Percentiles rank a stretch among this genome's conserved stretches.
Conservation (phyloP, 164 flowering plant species). For the Cinnamomum micranthum region DNA sequence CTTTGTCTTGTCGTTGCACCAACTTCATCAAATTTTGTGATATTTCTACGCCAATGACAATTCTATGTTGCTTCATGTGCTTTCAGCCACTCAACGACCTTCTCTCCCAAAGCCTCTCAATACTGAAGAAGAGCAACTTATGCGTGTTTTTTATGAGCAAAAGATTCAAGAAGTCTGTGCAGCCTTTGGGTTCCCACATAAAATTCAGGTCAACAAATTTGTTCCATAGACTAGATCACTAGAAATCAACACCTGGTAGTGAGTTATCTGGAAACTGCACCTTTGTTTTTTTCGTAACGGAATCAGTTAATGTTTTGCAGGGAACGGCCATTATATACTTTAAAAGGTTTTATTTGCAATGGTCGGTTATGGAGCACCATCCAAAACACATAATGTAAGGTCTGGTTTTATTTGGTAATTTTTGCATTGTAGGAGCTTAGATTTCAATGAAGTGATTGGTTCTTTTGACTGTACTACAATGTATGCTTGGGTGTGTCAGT, state of each 20-base stretch:
- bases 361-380: slow-evolving; percentile 99
- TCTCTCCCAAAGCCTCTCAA: slow-evolving; percentile 79
- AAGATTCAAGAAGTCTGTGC: slow-evolving; percentile 94
- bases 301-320: slow-evolving; percentile 39
- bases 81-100: slow-evolving; percentile 46
- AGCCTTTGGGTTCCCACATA: slow-evolving; percentile 88
- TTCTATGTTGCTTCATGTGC: background rate
- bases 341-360: slow-evolving; percentile 90
- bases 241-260: background rate
- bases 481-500: background rate
- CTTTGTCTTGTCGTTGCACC: background rate
- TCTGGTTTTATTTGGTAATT: background rate
- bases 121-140: slow-evolving; percentile 73
- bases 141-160: slow-evolving; percentile 79
- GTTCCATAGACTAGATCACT: background rate
- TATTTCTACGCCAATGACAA: background rate
- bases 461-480: background rate
- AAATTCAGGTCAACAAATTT: slow-evolving; percentile 70
- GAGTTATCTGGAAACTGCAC: background rate
- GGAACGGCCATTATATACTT: slow-evolving; percentile 89
- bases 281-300: background rate
- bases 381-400: slow-evolving; percentile 91
- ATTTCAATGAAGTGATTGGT: background rate
- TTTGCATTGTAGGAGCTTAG: background rate
- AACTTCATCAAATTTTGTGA: background rate